phyloP scores from a whole-genome alignment of 371 early-diverging fungal genomes.

The Mortierella polycephala region DNA sequence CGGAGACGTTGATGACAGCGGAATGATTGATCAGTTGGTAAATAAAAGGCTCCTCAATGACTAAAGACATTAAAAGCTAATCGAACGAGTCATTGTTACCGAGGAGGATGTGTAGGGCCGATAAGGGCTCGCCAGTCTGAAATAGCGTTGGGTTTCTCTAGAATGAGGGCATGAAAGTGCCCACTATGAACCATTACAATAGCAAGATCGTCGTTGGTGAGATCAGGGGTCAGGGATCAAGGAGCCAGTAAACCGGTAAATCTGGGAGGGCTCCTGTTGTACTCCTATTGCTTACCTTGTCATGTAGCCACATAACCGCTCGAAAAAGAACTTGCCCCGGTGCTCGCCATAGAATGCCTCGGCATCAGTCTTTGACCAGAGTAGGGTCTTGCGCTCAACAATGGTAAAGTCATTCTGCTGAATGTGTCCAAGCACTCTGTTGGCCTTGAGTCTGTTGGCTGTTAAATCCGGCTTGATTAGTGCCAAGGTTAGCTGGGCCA shows the following conservation, averaged over 20 bases:
- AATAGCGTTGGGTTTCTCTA: conserved; percentile 72
- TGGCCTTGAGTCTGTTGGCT: conserved; percentile 61
- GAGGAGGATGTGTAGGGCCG: conserved; percentile 74
- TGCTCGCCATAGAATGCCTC: conserved; percentile 74
- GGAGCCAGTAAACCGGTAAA: neutral
- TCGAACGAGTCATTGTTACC: conserved; percentile 53
- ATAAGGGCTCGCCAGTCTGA: conserved; percentile 71
- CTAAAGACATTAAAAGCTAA: neutral
- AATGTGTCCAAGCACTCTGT: conserved; percentile 53
- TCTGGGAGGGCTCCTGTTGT: neutral
- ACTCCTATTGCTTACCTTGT: conserved; percentile 61
- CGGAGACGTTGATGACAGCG: neutral
- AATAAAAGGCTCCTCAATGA: too few species aligned
- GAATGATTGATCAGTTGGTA: neutral
- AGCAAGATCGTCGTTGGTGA: neutral
- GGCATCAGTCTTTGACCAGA: conserved; percentile 75
- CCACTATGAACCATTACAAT: conserved; percentile 56
- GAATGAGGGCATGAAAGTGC: conserved; percentile 67
- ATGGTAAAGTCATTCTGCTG: conserved; percentile 60
- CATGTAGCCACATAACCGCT: conserved; percentile 76
- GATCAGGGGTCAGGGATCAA: neutral
- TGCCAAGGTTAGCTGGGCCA: conserved; percentile 72
- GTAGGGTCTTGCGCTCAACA: conserved; percentile 55
- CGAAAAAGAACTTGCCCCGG: conserved; percentile 73
- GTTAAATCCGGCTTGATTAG: conserved; percentile 83